Base-by-base conservation (phyloP, 2,329 filamentous ascomycete genomes). In the Whalleya microplaca region DNA sequence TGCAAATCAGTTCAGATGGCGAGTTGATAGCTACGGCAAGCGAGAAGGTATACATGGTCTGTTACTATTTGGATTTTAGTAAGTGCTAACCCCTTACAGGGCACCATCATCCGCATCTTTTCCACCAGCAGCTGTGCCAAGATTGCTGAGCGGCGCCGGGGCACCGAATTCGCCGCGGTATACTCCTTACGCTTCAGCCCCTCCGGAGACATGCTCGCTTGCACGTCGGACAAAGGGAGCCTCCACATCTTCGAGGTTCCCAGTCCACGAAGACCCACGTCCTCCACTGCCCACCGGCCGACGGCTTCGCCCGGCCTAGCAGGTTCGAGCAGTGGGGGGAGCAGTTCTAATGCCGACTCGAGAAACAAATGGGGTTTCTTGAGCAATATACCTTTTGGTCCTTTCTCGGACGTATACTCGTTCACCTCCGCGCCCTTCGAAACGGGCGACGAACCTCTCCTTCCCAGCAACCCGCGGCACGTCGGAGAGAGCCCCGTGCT, bases 211-310 rank as follows among this genome's bases (percentile, higher is more conserved):
- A 83, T 92, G 69, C 82, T 98, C 10, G 95, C 95, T 21, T 94
- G 92, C 59, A 98, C 94, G 1, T 97, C 93, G 1, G 95, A 99
- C 79, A 99, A 98, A 75, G 93, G 91, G 5, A 99, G 93, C 0
- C 80, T 99, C 10, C 95, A 99, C 74, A 84, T 99, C 40, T 99
- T 97, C 70, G 92, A 98, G 69, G 81, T 97, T 1, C 88, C 89
- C 3, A 82, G 84, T 56, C 76, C 79, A 8, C 78, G 68, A 32
- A 77, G 48, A 77, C 52, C 64, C 37, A 10, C 49, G 12, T 63
- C 61, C 3, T 51, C 52, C 8, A 21, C 55, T 43, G 43, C 64
- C 52, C 48, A 61, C 49, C 56, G 59, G 16, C 29, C 61, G 44
- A 47, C 51, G n/a, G 51, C 57, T 41, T 53, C 60, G 42, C 59